A percentile compares a stretch with the other conserved stretches of the same genome.
These are phyloP conservation scores for Panicum virgatum DNA, from an alignment of 202 grass and related monocot genomes.

Conservation along the genomic window DNA sequence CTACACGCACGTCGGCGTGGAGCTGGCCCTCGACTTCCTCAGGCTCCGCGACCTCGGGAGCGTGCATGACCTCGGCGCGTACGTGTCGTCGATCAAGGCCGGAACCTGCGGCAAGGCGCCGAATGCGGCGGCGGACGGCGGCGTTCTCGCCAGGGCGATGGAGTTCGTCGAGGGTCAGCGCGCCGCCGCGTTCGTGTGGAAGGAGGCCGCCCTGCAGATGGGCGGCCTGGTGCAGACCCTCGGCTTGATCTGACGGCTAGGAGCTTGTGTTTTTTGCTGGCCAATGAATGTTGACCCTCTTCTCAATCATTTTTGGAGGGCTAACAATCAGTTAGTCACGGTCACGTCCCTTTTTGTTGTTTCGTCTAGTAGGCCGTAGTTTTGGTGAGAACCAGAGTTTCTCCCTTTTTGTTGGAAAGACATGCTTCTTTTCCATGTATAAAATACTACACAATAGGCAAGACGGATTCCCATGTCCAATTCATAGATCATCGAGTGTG, in stretches of 20 bases:
- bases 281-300: background rate
- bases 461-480: background rate
- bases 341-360: background rate
- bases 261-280: background rate
- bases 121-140: background rate
- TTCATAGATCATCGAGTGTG: background rate
- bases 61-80: constrained; percentile 74
- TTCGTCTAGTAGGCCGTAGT: background rate
- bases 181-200: constrained; percentile 41
- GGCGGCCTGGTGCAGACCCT: constrained; percentile 61
- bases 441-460: background rate
- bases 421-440: background rate
- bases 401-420: background rate
- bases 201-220: constrained; percentile 58
- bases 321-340: background rate
- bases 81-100: constrained; percentile 53
- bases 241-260: constrained; percentile 46
- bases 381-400: background rate
- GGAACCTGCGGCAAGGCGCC: constrained; percentile 8
- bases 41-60: constrained; percentile 49
- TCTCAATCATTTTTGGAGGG: background rate
- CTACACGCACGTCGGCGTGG: constrained; percentile 83
- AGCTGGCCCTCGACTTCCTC: constrained; percentile 69
- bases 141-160: constrained; percentile 32
- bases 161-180: constrained; percentile 22